Evolutionary conservation across 805 yeast genomes (phyloP), one percentile per base, ranked within the genome.

Genomic region (Sungouiella thailandica): DNA sequence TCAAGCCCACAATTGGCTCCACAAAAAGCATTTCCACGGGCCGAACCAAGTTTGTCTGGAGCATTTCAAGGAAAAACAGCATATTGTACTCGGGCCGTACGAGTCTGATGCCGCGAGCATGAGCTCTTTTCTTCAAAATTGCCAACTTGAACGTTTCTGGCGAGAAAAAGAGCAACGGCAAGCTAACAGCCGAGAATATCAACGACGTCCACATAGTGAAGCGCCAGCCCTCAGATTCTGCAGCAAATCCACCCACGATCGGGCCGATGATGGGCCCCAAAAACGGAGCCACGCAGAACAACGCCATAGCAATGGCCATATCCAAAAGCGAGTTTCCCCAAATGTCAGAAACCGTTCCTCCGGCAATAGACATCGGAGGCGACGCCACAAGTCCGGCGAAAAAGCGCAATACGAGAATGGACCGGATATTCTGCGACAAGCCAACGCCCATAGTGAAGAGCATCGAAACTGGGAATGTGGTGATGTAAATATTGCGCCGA

Each of bases 311-410:
- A 4, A 79, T 46, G 11, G 87, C 83, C 51, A 78, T 60, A 52
- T 78, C 76, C 26, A 73, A 71, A 4, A 79, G 75, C 10, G 53
- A 45, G 18, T 40, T 38, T 14, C 68, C 72, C 79, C 89, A 87
- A 29, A 86, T 58, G 59, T 87, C 96, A 35, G 80, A 64, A 41
- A 87, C 76, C 4, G 94, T 79, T 43, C 95, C 96, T 34, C 89
- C 87, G 9, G 87, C 93, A 44, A 84, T 77, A 7, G 95, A 80
- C 60, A 87, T 68, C 2, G 89, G 87, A 3, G 93, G 94, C 2
- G 89, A 79, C 1, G 93, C 86, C 31, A 81, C 71, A 17, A 80
- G 68, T 1, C 95, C 95, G 14, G 82, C 65, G 48, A 87, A 74
- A 50, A 83, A 83, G 47, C 96, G 62, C 29, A 84, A 64, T 4